phyloP scores from a whole-genome alignment of 1,284 basidiomycete genomes.

The Cutaneotrichosporon arboriforme region DNA sequence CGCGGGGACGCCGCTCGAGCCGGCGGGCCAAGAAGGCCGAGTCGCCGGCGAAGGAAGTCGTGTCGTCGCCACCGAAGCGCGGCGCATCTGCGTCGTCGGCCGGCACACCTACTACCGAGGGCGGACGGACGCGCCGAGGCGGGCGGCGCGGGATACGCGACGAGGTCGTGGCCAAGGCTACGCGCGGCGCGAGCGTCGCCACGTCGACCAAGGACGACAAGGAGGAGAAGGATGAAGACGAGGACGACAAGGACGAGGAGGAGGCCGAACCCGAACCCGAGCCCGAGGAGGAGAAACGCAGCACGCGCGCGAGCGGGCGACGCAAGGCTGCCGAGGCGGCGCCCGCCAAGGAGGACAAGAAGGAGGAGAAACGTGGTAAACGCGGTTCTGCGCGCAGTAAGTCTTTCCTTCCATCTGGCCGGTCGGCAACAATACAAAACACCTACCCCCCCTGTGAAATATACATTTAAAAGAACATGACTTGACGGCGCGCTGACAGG shows the following conservation, averaged over 20 bases:
- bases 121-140: conserved; percentile 11
- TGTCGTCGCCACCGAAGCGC: conserved; percentile 26
- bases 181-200: conserved; percentile 28
- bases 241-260: conserved; percentile 21
- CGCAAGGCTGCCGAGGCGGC: conserved; percentile 20
- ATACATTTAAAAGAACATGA: neutral
- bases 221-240: conserved; percentile 19
- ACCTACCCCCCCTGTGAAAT: neutral
- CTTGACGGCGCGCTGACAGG: conserved; percentile 29
- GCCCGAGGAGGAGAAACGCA: conserved; percentile 23
- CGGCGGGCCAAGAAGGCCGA: conserved; percentile 18
- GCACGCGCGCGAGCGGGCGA: conserved; percentile 23
- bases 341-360: conserved; percentile 12
- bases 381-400: conserved; percentile 14
- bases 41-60: conserved; percentile 20
- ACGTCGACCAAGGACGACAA: conserved; percentile 30
- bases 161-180: conserved; percentile 33
- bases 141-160: conserved; percentile 29
- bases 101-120: conserved; percentile 19
- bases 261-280: conserved; percentile 23
- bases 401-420: conserved; percentile 3
- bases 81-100: conserved; percentile 30
- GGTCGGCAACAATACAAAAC: too few relatives aligned
- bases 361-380: conserved; percentile 9
- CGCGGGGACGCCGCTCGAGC: conserved; percentile 21